phyloP scores from a whole-genome alignment of 1,284 basidiomycete species.

The Laetiporus sulphureus region DNA sequence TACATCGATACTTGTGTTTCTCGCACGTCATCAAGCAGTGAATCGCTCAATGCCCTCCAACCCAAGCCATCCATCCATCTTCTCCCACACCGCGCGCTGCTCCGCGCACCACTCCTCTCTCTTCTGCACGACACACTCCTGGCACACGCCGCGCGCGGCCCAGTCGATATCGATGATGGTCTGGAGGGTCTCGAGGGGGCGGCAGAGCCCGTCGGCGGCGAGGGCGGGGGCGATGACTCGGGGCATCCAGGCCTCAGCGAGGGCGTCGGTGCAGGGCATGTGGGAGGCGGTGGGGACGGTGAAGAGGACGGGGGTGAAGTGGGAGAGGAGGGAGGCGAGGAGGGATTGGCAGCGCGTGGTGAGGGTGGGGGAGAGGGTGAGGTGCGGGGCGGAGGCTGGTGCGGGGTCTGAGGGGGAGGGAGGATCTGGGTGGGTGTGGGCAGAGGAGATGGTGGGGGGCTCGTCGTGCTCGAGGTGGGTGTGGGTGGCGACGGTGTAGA shows the following conservation, averaged over 20 bases:
- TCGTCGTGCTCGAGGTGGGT: slow-evolving; percentile 42
- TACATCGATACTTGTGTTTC: no score
- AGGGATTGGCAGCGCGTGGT: slow-evolving; percentile 23
- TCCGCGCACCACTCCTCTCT: slow-evolving; percentile 58
- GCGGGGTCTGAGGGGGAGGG: neutral
- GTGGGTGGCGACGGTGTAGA: slow-evolving; percentile 53
- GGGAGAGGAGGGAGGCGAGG: slow-evolving; percentile 38
- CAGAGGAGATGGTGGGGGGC: slow-evolving; percentile 1
- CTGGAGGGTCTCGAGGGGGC: slow-evolving; percentile 62
- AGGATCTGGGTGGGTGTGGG: neutral
- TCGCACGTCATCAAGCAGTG: no score
- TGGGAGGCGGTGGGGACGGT: slow-evolving; percentile 60
- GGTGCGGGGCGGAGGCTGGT: slow-evolving; percentile 11
- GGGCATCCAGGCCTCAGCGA: slow-evolving; percentile 65
- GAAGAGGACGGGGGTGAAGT: slow-evolving; percentile 67
- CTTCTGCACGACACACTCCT: slow-evolving; percentile 50
- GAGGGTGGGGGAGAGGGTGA: slow-evolving; percentile 18
- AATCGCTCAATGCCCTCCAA: no score
- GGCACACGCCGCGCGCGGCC: slow-evolving; percentile 50
- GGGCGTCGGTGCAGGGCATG: slow-evolving; percentile 64
- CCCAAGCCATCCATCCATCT: slow-evolving; percentile 51
- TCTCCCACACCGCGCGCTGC: slow-evolving; percentile 50
- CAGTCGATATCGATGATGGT: slow-evolving; percentile 51
- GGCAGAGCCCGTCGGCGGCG: slow-evolving; percentile 45
- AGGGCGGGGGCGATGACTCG: slow-evolving; percentile 60